Evolutionary conservation across 2,329 filamentous ascomycete species (phyloP), one percentile per base, ranked within the genome.

Genomic region (Fusarium sp.): DNA sequence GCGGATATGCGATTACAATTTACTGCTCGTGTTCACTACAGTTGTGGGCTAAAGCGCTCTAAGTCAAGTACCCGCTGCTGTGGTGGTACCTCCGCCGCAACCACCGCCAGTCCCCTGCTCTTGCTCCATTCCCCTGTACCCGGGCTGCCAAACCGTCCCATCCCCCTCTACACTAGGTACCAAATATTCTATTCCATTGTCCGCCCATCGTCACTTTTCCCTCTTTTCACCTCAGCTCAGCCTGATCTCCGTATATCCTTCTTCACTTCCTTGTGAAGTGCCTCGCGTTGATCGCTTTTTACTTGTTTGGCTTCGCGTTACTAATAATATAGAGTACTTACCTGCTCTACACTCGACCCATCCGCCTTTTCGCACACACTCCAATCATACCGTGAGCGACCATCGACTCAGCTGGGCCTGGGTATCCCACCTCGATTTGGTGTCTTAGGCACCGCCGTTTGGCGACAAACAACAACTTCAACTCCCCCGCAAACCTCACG

Each of bases 201-300:
- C 54, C 52, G 26, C 47, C 36, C 62, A 66, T 62, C 57, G 62
- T 69, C 72, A 55, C 58, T 61, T 58, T 60, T 65, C 39, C 43
- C 56, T 70, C 60, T 46, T 60, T 28, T 58, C 57, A 67, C 50
- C 53, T 63, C 58, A 58, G 44, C 67, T 63, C 51, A 53, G 38
- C 42, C 59, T 45, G 43, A 55, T 53, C 55, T 45, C 44, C 65
- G 45, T 47, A 44, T 65, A 53, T 50, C 56, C 45, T 67, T 65
- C 65, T 61, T 67, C 58, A 57, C 62, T 70, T 70, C 67, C 50
- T 24, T 46, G 59, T 58, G 55, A 61, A 67, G 64, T 68, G 47
- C 60, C 57, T 51, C 58, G 72, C 72, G 72, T 74, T 74, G 72
- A 74, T 73, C 70, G 72, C 72, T 53, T 59, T 69, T 50, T 55